phyloP scores from a whole-genome alignment of 306 rosid genomes.

The Luffa aegyptiaca region DNA sequence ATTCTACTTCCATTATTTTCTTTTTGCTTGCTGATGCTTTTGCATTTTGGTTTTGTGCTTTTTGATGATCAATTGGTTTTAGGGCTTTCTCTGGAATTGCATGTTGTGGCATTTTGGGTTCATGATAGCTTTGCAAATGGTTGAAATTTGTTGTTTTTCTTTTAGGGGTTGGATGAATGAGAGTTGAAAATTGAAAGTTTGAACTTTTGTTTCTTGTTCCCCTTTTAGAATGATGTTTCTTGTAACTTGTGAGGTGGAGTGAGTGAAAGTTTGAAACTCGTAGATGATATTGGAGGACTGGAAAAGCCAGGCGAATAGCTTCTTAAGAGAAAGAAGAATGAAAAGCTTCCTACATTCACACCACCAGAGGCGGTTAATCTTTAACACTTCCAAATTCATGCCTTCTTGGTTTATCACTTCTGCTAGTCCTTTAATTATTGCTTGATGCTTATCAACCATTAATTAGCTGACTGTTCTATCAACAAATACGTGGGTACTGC shows the following conservation, averaged over 20 bases:
- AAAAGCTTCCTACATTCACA: conserved; percentile 62
- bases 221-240: not conserved
- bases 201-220: not conserved
- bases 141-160: not conserved
- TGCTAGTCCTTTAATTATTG: not conserved
- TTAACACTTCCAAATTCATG: not conserved
- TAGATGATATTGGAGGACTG: conserved; percentile 83
- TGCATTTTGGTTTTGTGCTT: not conserved
- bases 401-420: conserved; percentile 8
- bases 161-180: not conserved
- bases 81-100: conserved; percentile 1
- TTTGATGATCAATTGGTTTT: not conserved
- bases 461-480: not conserved
- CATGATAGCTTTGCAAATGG: not conserved
- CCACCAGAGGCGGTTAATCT: conserved; percentile 66
- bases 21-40: not conserved
- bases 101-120: not conserved
- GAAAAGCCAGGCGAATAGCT: conserved; percentile 58
- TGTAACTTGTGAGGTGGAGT: not conserved
- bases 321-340: conserved; percentile 47
- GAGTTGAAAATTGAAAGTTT: not conserved
- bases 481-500: not conserved
- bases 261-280: not conserved
- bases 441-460: not conserved
- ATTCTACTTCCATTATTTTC: not conserved